These are phyloP conservation scores for Lentithecium fluviatile DNA, from an alignment of 495 filamentous ascomycete species.

Conservation along the genomic window DNA sequence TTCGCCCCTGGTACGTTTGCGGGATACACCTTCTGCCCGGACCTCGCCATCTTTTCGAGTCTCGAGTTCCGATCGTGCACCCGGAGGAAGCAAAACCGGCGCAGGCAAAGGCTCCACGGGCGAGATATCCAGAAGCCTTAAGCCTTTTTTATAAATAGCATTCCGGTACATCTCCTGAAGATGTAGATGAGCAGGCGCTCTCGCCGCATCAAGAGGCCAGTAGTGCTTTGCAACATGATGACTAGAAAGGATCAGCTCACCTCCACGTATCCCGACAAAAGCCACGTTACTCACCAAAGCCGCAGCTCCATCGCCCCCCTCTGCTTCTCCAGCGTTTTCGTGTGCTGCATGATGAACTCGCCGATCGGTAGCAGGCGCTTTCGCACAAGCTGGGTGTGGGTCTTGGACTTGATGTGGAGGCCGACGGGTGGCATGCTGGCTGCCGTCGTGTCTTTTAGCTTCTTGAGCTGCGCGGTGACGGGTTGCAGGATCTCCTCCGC, in stretches of 20 bases:
- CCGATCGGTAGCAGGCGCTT: constrained; percentile 1
- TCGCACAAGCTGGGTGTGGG: not conserved
- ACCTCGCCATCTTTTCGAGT: too few relatives aligned
- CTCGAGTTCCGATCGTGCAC: too few relatives aligned
- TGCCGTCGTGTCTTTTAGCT: not conserved
- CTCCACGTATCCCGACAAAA: not conserved
- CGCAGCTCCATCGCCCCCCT: not conserved
- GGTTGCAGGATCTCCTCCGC: not conserved
- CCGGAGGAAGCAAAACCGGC: too few relatives aligned
- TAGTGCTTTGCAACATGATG: constrained; percentile 3
- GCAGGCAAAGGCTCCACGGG: too few relatives aligned
- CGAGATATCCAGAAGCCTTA: not conserved
- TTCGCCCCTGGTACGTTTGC: too few relatives aligned
- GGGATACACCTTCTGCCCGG: too few relatives aligned
- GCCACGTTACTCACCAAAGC: not conserved
- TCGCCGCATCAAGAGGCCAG: constrained; percentile 3
- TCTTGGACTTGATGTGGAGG: not conserved
- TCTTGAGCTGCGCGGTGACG: not conserved
- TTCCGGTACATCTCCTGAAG: constrained; percentile 9
- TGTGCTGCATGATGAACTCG: not conserved
- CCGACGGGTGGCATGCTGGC: not conserved
- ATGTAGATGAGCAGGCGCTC: not conserved
- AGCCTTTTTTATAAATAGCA: not conserved
- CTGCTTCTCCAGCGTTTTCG: not conserved
- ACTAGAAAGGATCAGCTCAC: not conserved